phyloP scores from a whole-genome alignment of 768 basidiomycete species.

The Leucogyrophana mollusca region DNA sequence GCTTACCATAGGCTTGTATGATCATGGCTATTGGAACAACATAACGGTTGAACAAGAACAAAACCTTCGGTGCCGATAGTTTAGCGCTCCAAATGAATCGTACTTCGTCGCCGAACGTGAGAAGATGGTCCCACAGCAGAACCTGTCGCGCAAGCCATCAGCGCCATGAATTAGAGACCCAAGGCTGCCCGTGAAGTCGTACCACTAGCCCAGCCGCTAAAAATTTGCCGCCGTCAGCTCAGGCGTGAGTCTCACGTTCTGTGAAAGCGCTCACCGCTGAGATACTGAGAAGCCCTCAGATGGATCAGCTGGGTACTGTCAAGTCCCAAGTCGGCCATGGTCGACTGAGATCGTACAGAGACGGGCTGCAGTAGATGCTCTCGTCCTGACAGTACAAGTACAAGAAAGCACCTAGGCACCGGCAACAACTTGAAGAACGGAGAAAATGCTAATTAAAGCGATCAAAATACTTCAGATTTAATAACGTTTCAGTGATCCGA shows the following conservation, averaged over 20 bases:
- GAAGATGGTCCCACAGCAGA: slow-evolving; percentile 32
- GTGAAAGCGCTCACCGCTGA: slow-evolving; percentile 19
- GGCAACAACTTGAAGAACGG: neutral
- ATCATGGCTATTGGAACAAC: slow-evolving; percentile 29
- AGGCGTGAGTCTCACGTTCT: neutral
- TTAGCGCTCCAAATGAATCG: slow-evolving; percentile 29
- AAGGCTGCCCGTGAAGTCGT: slow-evolving; percentile 2
- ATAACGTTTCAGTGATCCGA: neutral
- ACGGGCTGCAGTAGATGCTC: too few relatives aligned
- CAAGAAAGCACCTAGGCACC: neutral
- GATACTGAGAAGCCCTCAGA: slow-evolving; percentile 18
- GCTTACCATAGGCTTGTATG: slow-evolving; percentile 28
- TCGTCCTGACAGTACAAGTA: neutral
- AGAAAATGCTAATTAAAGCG: slow-evolving; percentile 12
- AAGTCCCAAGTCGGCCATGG: too few relatives aligned
- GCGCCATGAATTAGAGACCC: neutral
- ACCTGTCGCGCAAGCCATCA: slow-evolving; percentile 17
- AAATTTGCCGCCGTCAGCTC: slow-evolving; percentile 2
- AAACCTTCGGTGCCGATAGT: slow-evolving; percentile 24
- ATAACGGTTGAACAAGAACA: slow-evolving; percentile 36
- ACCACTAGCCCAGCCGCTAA: slow-evolving; percentile 25
- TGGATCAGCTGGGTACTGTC: slow-evolving; percentile 2
- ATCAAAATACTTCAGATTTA: slow-evolving; percentile 3
- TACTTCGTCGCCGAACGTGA: slow-evolving; percentile 34
- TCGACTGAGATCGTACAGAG: too few relatives aligned